phyloP scores from a whole-genome alignment of 306 rosid genomes.

The Carpinus viminea region DNA sequence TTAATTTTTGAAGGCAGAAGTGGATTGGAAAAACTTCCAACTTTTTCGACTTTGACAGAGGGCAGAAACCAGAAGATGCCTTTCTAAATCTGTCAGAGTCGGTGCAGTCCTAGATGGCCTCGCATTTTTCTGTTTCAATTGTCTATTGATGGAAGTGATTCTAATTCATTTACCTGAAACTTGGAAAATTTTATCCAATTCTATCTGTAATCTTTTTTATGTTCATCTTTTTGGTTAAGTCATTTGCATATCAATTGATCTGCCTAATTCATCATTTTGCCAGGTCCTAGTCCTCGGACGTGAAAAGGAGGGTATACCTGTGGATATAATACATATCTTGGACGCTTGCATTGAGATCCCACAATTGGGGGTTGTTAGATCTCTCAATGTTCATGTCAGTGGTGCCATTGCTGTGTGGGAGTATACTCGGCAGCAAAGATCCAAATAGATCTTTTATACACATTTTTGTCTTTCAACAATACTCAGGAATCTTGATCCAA shows the following conservation, averaged over 20 bases:
- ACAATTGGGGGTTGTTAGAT: constrained; percentile 90
- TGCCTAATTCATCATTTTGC: constrained; percentile 20
- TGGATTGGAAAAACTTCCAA: too few relatives aligned
- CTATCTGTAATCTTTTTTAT: constrained; percentile 10
- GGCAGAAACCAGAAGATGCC: too few relatives aligned
- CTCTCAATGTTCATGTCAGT: constrained; percentile 96
- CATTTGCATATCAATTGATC: not conserved
- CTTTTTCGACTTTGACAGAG: too few relatives aligned
- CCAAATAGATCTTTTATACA: constrained; percentile 35
- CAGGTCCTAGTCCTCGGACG: constrained; percentile 95
- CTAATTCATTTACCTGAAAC: not conserved
- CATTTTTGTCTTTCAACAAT: not conserved
- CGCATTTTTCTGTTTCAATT: not conserved
- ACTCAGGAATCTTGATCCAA: not conserved
- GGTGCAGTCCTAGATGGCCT: not conserved
- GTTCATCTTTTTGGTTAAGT: not conserved
- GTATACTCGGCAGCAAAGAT: constrained; percentile 89
- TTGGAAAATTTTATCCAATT: not conserved
- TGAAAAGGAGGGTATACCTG: constrained; percentile 95
- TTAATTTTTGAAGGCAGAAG: too few relatives aligned
- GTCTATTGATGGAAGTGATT: not conserved
- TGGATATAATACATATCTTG: constrained; percentile 81
- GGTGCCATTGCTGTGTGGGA: constrained; percentile 99
- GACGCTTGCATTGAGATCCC: constrained; percentile 94
- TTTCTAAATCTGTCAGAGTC: too few relatives aligned